Base-by-base conservation (phyloP, 2,329 filamentous ascomycete species). In the Xylaria sp. region DNA sequence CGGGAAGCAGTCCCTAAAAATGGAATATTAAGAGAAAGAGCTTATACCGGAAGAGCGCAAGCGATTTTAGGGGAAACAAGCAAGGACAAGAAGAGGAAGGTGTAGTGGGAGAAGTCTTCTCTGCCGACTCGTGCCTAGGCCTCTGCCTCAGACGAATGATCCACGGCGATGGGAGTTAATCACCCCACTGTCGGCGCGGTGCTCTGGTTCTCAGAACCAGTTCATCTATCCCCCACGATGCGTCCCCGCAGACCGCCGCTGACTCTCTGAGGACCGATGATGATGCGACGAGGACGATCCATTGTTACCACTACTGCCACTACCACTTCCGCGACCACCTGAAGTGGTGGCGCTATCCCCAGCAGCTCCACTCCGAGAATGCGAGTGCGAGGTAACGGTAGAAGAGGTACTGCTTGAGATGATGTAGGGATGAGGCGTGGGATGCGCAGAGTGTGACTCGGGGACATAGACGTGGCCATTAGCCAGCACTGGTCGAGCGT, bases 391-490 rank as follows among this genome's bases (percentile, higher is more conserved):
- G n/a, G 28, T 31, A 31, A 31, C 28, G 28, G 28, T 31, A 31
- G 28, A 4, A 31, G 28, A 31, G 28, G 28, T 31, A 9, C 5
- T 31, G 28, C 55, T 57, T n/a, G 69, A 62, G 14, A 69, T 47
- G 7, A 69, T 62, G 52, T 73, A 72, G 21, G 55, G 55, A 28
- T 72, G 70, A 1, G 68, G 60, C 2, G 64, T 46, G 15, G 52
- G 61, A 35, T 72, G 66, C 5, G 63, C 40, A 23, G 72, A 67
- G 25, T 73, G 70, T 0, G 70, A 68, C 3, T 73, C 71, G 3
- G 74, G 74, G 0, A 77, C 72, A 63, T 77, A 77, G 46, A 72
- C 59, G 21, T 77, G 74, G 14, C 75, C 74, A 63, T 76, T 76
- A 45, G 74, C 64, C 2, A 76, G 70, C 5, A 73, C 60, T 3